Evolutionary conservation across 371 early-diverging fungal genomes (phyloP).

Genomic region (Mucor circinelloides): DNA sequence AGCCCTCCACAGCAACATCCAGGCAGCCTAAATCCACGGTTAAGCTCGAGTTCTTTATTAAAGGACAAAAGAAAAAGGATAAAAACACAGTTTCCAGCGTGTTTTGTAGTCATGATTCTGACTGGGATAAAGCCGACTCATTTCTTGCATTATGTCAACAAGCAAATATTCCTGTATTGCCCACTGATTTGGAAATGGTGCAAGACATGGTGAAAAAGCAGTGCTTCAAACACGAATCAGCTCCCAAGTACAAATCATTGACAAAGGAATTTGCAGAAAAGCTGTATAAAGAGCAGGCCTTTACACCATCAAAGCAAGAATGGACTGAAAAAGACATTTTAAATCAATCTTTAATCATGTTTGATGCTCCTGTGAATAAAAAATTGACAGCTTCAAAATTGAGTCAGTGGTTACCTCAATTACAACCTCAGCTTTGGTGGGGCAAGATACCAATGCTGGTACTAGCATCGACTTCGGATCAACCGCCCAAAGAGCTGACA

Average conservation of each 20-base stretch:
- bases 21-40: not conserved
- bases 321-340: slow-evolving; percentile 12
- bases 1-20: not conserved
- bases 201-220: slow-evolving; percentile 21
- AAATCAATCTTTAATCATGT: slow-evolving; percentile 26
- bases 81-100: not conserved
- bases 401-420: slow-evolving; percentile 23
- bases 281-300: slow-evolving; percentile 21
- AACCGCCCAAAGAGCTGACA: not conserved
- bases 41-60: slow-evolving; percentile 12
- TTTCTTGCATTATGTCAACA: slow-evolving; percentile 35
- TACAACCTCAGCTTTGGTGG: slow-evolving; percentile 46
- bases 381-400: slow-evolving; percentile 17
- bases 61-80: slow-evolving; percentile 10
- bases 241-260: slow-evolving; percentile 9
- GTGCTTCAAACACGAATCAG: not conserved
- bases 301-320: not conserved
- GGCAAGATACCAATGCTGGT: slow-evolving; percentile 35
- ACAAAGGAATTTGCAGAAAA: slow-evolving; percentile 41
- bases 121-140: slow-evolving; percentile 28
- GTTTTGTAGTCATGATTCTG: slow-evolving; percentile 17
- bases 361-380: slow-evolving; percentile 27
- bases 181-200: slow-evolving; percentile 29
- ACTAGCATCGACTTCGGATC: slow-evolving; percentile 13
- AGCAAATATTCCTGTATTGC: slow-evolving; percentile 23